These are phyloP conservation scores for Kazachstania kunashirensis DNA, from an alignment of 805 yeast genomes.

Conservation along the genomic window DNA sequence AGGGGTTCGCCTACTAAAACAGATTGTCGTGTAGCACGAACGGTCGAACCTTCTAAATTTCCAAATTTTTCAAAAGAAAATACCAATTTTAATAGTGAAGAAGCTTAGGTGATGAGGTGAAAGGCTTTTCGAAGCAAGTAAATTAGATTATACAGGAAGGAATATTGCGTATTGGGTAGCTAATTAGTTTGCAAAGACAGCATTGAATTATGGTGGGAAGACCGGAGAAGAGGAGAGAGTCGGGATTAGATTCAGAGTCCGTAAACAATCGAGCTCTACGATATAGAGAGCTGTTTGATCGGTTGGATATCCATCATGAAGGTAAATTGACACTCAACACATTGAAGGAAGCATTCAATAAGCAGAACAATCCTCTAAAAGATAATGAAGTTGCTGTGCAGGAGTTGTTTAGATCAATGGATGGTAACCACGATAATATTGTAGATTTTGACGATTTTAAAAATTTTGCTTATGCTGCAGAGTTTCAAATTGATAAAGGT, in stretches of 20 bases:
- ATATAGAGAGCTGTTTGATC: conserved; percentile 33
- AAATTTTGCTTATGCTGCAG: conserved; percentile 55
- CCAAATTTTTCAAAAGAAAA: too few relatives aligned
- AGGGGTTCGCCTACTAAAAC: too few relatives aligned
- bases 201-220: too few relatives aligned
- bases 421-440: conserved; percentile 43
- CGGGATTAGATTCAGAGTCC: conserved; percentile 7
- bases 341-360: conserved; percentile 33
- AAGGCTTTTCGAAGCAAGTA: too few relatives aligned
- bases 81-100: too few relatives aligned
- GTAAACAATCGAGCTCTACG: conserved; percentile 24
- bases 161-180: too few relatives aligned
- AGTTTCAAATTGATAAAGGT: conserved; percentile 58
- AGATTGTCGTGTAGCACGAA: too few relatives aligned
- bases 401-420: conserved; percentile 50
- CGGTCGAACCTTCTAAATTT: too few relatives aligned
- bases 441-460: conserved; percentile 61
- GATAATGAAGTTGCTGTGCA: conserved; percentile 49
- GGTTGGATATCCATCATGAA: conserved; percentile 34
- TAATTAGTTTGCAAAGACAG: too few relatives aligned
- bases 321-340: conserved; percentile 33
- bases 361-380: conserved; percentile 54
- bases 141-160: too few relatives aligned
- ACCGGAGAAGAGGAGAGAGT: too few relatives aligned
- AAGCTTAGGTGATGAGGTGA: too few relatives aligned